Percentiles rank a stretch among this genome's conserved stretches.
These are phyloP conservation scores for Gossypium australe DNA, from an alignment of 345 rosid species.

Conservation along the genomic window DNA sequence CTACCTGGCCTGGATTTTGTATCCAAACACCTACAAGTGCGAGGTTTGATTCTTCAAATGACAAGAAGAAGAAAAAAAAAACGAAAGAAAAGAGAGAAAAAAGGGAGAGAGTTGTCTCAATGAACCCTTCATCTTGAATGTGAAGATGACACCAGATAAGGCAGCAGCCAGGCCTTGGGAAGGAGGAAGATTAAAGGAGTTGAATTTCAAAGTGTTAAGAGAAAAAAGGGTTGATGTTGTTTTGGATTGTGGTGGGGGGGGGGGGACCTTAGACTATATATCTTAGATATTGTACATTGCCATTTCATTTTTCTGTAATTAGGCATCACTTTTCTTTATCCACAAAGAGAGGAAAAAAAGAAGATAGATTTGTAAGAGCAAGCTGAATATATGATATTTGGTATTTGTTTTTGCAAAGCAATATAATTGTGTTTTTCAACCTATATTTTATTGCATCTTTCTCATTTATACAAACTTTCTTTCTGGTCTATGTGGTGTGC, in stretches of 20 bases:
- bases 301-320: slow-evolving; percentile 35
- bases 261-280: slow-evolving; percentile 13
- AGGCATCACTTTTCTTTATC: slow-evolving; percentile 31
- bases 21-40: too few relatives aligned
- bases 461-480: too few relatives aligned
- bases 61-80: too few relatives aligned
- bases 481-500: neutral
- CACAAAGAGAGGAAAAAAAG: slow-evolving; percentile 4
- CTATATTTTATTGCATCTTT: too few relatives aligned
- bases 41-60: too few relatives aligned
- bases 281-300: slow-evolving; percentile 45
- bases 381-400: neutral
- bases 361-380: neutral
- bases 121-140: slow-evolving; percentile 5
- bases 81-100: neutral
- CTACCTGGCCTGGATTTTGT: slow-evolving; percentile 1
- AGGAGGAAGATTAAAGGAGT: slow-evolving; percentile 7
- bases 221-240: neutral
- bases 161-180: slow-evolving; percentile 10
- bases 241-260: slow-evolving; percentile 15
- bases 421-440: slow-evolving; percentile 16
- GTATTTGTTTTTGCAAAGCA: slow-evolving; percentile 16
- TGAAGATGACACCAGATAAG: neutral
- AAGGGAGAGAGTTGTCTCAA: neutral
- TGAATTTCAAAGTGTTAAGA: neutral